Evolutionary conservation across 192 early-diverging fungal species (phyloP), one percentile per base, ranked within the genome.

Genomic region (Coemansia biformis): DNA sequence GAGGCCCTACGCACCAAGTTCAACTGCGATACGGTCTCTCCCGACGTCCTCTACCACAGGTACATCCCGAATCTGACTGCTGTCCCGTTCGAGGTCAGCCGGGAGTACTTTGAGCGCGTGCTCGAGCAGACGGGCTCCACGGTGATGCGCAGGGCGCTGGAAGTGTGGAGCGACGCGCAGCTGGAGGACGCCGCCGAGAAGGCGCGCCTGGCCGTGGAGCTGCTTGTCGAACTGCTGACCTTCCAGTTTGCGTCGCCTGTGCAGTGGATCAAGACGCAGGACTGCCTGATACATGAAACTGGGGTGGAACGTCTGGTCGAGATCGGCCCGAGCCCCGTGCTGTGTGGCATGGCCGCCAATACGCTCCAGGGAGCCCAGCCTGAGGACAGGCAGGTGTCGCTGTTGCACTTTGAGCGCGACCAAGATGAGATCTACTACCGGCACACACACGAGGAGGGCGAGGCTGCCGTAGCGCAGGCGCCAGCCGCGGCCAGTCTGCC

Each of bases 51-150:
- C 24, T 61, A 76, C 43, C 79, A 69, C 40, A 85, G 86, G 57
- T 97, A 95, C 63, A 92, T 97, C 64, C 94, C 94, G 32, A 97
- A 97, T 68, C 77, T 97, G 57, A 93, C 91, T 38, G 92, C 89
- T 18, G 50, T 81, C 61, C 92, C 94, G 26, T 95, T 97, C 79
- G 81, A 77, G 37, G 77, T 89, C 22, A 73, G 78, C 30, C 84
- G 82, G 66, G 65, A 65, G 11, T 97, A 94, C 75, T 78, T 94
- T 57, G 74, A 83, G 45, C 60, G 66, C 29, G 86, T 91, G 2
- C 77, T 81, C 60, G 59, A 78, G 21, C 57, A 80, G 22, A 93
- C 92, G 15, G 72, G 78, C 22, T 89, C 86, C 16, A 60, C 77
- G 30, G 78, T 79, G 29, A 59, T 90, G 2, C 75, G 61, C 55